Evolutionary conservation across 1,139 yeast genomes (phyloP), one percentile per base, ranked within the genome.

Genomic region (Blastobotrys arbuscula): DNA sequence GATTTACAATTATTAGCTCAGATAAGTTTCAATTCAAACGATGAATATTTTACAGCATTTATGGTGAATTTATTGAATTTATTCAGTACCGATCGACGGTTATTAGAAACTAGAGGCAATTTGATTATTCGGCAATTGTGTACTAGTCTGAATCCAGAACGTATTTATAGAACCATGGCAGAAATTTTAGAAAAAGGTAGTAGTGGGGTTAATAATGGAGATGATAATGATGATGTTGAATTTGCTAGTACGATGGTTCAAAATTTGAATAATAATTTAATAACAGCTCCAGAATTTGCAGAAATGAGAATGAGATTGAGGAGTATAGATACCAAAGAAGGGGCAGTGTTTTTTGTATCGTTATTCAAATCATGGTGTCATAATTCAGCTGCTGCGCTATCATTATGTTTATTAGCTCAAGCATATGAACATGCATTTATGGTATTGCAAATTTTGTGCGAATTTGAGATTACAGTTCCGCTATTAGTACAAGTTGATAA

Each of bases 281-380:
- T 92, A n/a, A 87, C 96, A 2, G 84, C 96, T 0, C 88, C 87
- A 1, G 98, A 92, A 60, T 72, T 94, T 45, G 69, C 79, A 0
- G 74, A 75, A 1, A 73, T 92, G 56, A 76, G 98, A 46, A 80
- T 78, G 54, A 79, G 85, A 59, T 70, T 92, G 45, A 80, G 82
- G 50, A 68, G 70, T 47, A 53, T 72, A 7, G 72, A 69, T 39
- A 78, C 74, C 48, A 72, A 61, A 35, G 85, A 82, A 43, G 96
- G 89, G 50, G 81, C 84, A 73, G 67, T 75, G 28, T 72, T 90
- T 46, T 94, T 94, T 65, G 77, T 86, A 16, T 74, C 83, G 0
- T 72, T 94, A 49, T 94, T 92, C 68, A 82, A 79, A 60, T 82
- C 95, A 50, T 94, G 98, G 98, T 83, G 96, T 58, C 85, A 85